Evolutionary conservation across 2,329 filamentous ascomycete species (phyloP).

Genomic region (Cytospora schulzeri): DNA sequence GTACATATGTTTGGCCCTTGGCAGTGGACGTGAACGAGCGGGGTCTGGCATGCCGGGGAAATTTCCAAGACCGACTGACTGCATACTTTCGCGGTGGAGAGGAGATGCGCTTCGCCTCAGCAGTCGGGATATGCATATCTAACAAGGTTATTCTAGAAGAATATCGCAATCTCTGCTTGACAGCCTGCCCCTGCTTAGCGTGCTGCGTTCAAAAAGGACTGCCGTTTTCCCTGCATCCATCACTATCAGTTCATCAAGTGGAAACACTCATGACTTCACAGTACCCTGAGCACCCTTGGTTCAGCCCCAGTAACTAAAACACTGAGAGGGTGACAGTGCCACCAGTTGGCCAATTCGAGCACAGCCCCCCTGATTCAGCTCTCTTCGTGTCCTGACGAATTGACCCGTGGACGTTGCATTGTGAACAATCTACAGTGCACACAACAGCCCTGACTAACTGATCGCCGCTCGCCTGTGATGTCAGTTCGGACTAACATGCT

Average conservation of each 20-base stretch:
- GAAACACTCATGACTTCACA: not conserved
- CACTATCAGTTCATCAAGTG: not conserved
- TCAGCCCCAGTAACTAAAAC: not conserved
- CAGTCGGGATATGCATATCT: conserved; percentile 16
- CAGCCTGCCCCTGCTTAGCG: not conserved
- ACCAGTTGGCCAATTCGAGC: not conserved
- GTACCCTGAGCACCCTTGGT: no score
- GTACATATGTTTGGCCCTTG: no score
- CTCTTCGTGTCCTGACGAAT: not conserved
- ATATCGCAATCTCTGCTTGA: conserved; percentile 13
- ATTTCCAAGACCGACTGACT: no score
- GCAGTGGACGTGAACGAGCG: no score
- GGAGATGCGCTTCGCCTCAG: not conserved
- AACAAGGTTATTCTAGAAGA: conserved; percentile 9
- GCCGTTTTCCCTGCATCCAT: not conserved
- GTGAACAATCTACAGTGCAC: no score
- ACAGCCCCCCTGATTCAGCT: not conserved
- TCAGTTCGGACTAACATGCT: not conserved
- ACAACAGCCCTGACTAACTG: not conserved
- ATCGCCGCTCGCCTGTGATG: not conserved
- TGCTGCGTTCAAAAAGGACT: not conserved
- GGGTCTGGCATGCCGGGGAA: no score
- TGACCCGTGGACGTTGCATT: no score
- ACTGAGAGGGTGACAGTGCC: no score
- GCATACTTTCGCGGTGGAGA: conserved; percentile 3